Evolutionary conservation across 495 filamentous ascomycete genomes (phyloP).

Genomic region (Penicillium angulare): DNA sequence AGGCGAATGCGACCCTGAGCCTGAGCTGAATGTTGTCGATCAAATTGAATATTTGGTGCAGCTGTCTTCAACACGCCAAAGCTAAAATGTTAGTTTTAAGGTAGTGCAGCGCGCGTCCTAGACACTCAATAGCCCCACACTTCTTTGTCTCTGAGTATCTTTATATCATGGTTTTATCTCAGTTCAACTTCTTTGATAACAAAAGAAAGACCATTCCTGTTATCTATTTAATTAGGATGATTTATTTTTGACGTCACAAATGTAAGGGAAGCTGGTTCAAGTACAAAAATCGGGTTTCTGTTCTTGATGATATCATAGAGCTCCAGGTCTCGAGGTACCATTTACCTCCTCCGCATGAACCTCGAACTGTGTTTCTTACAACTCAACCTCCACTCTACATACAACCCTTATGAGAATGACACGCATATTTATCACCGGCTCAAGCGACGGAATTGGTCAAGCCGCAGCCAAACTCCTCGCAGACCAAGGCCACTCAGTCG

Average conservation of each 20-base stretch:
- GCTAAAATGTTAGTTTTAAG: too few species aligned
- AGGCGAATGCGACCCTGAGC: too few species aligned
- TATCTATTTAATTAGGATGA: background rate
- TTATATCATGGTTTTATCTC: background rate
- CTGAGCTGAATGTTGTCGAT: too few species aligned
- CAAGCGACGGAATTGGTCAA: conserved; percentile 46
- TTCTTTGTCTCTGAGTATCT: too few species aligned
- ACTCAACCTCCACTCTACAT: background rate
- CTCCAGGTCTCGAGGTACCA: background rate
- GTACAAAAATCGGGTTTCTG: background rate
- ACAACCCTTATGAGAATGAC: conserved; percentile 33
- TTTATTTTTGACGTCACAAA: background rate
- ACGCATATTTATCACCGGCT: conserved; percentile 59
- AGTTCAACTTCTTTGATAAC: too few species aligned
- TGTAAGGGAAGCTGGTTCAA: background rate
- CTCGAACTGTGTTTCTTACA: too few species aligned
- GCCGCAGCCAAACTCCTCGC: conserved; percentile 49
- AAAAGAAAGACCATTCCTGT: too few species aligned
- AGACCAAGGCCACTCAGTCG: conserved; percentile 52
- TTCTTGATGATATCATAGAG: background rate
- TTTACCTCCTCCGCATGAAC: too few species aligned
- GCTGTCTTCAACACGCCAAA: too few species aligned
- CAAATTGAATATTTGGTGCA: too few species aligned
- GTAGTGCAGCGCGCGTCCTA: too few species aligned
- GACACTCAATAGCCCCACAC: too few species aligned